These are phyloP conservation scores for Dicorynia guianensis DNA, from an alignment of 306 rosid species.

Conservation along the genomic window DNA sequence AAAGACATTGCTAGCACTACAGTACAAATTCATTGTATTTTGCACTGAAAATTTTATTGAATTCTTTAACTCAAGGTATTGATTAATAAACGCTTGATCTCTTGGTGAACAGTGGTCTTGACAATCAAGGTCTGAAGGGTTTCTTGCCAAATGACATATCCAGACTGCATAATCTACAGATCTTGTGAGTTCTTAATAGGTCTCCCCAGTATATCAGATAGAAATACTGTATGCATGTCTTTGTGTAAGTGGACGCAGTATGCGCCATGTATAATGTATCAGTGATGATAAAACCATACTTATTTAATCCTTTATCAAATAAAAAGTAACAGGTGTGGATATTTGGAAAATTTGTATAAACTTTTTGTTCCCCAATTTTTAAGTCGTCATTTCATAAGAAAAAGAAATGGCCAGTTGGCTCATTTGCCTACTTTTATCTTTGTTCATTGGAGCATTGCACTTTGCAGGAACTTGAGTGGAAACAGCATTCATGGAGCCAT, in stretches of 20 bases:
- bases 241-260: conserved; percentile 27
- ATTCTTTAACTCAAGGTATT: conserved; percentile 38
- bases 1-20: conserved; percentile 21
- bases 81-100: conserved; percentile 47
- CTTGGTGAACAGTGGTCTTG: conserved; percentile 79
- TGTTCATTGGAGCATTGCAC: conserved; percentile 39
- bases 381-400: conserved; percentile 20
- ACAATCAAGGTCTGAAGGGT: conserved; percentile 91
- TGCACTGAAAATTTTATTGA: conserved; percentile 23
- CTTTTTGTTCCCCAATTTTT: not conserved
- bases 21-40: conserved; percentile 27
- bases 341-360: conserved; percentile 21
- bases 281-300: not conserved
- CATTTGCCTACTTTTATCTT: conserved; percentile 45
- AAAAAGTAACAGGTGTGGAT: conserved; percentile 14
- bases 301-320: conserved; percentile 29
- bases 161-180: conserved; percentile 73
- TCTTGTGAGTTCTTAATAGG: conserved; percentile 67
- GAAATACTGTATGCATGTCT: not conserved
- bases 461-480: conserved; percentile 90
- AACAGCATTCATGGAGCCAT: conserved; percentile 77
- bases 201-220: conserved; percentile 21
- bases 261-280: conserved; percentile 13
- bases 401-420: conserved; percentile 3
- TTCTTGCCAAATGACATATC: conserved; percentile 78